Evolutionary conservation across 257 asterid genomes (phyloP).

Genomic region (Forsythia viridissima): DNA sequence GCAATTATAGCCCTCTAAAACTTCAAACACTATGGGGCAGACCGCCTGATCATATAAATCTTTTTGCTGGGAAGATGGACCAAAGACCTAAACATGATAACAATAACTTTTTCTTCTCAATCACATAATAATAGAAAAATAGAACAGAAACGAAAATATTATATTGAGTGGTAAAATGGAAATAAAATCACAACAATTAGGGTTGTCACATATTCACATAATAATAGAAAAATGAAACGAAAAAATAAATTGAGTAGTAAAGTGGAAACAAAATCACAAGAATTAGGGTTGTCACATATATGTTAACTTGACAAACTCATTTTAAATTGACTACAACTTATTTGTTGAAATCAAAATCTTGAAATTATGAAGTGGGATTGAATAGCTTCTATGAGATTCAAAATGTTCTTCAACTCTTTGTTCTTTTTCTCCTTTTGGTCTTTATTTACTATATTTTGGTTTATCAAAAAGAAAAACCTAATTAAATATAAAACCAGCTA

Average conservation of each 20-base stretch:
- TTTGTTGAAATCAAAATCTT: not conserved
- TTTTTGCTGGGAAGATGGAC: conserved; percentile 89
- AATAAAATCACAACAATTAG: not conserved
- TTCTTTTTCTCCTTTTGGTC: not conserved
- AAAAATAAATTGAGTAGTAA: not conserved
- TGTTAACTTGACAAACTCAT: not conserved
- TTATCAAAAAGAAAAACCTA: not conserved
- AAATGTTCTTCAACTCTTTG: not conserved
- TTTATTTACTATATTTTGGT: not conserved
- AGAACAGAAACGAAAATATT: not conserved
- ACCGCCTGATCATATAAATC: conserved; percentile 87
- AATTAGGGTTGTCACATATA: not conserved
- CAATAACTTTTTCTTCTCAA: not conserved
- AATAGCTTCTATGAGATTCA: not conserved
- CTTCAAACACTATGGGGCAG: conserved; percentile 89
- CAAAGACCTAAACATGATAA: conserved; percentile 66
- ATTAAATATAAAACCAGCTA: conserved; percentile 6
- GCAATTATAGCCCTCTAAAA: conserved; percentile 96
- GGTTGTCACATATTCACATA: not conserved
- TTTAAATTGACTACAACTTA: not conserved
- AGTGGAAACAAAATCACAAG: not conserved
- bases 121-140: not conserved
- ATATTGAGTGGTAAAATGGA: not conserved
- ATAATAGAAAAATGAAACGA: not conserved
- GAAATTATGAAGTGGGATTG: conserved; percentile 11